A percentile compares a stretch with the other conserved stretches of the same genome.
phyloP scores from a whole-genome alignment of 2,329 filamentous ascomycete genomes.

The Aotearoamyces nothofagi region DNA sequence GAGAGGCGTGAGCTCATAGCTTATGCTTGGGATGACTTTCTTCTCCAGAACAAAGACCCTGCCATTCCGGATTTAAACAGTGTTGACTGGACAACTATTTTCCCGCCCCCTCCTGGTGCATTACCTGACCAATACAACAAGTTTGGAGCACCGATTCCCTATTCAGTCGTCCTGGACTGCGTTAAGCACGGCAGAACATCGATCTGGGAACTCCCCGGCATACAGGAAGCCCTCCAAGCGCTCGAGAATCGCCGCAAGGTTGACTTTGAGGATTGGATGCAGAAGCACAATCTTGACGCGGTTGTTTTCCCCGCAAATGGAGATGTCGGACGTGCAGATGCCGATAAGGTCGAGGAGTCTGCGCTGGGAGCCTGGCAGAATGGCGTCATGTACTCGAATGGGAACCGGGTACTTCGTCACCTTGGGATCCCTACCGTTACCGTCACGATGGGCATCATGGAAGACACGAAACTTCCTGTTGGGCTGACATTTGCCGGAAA shows the following conservation, averaged over 20 bases:
- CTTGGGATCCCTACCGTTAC: conserved; percentile 37
- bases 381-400: conserved; percentile 37
- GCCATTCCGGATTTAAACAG: conserved; percentile 5
- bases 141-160: neutral
- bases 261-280: conserved; percentile 35
- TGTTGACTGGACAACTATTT: conserved; percentile 10
- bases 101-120: conserved; percentile 3
- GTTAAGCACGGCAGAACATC: conserved; percentile 5
- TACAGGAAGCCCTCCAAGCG: conserved; percentile 26
- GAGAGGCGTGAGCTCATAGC: conserved; percentile 5
- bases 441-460: conserved; percentile 37
- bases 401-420: conserved; percentile 35
- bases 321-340: conserved; percentile 31
- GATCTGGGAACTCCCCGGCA: conserved; percentile 26
- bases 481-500: conserved; percentile 35
- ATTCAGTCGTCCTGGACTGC: conserved; percentile 1
- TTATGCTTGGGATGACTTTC: conserved; percentile 7
- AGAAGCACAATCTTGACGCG: conserved; percentile 23
- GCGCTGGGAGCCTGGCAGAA: conserved; percentile 27
- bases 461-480: conserved; percentile 31
- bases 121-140: conserved; percentile 1
- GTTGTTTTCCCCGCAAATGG: conserved; percentile 34
- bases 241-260: conserved; percentile 32
- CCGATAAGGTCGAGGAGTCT: conserved; percentile 22
- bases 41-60: conserved; percentile 4